Conservation (phyloP, 208 protist genomes). For the Angomonas deanei region DNA sequence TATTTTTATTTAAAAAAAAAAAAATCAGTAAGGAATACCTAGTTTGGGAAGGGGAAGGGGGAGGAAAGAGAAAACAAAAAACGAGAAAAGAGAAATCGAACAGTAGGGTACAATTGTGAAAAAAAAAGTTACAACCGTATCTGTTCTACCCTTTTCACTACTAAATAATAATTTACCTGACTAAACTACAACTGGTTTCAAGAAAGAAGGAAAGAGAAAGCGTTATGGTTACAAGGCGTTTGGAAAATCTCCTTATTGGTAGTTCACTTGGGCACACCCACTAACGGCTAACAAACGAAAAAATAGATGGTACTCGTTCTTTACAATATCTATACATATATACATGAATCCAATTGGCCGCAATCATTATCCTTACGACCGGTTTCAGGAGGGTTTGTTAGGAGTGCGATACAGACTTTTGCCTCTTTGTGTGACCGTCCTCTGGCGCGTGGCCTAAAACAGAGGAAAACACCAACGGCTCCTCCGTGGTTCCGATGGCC, state of each 20-base stretch:
- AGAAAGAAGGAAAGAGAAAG: neutral
- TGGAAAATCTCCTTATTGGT: too few relatives aligned
- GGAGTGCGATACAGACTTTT: constrained; percentile 1
- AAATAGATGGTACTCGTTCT: neutral
- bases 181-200: neutral
- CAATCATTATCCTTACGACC: too few relatives aligned
- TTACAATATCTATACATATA: neutral
- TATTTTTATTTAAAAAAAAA: neutral
- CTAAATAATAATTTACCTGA: neutral
- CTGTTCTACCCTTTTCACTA: neutral
- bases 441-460: neutral
- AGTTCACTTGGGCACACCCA: too few relatives aligned
- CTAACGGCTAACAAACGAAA: too few relatives aligned
- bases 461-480: neutral
- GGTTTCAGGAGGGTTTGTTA: neutral
- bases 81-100: neutral
- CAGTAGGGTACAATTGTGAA: neutral
- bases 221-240: too few relatives aligned
- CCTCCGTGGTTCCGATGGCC: neutral
- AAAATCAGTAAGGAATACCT: neutral
- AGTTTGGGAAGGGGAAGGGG: neutral
- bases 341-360: neutral
- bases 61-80: neutral
- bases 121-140: neutral
- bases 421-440: neutral